A percentile compares a stretch with the other conserved stretches of the same genome.
Evolutionary conservation across 306 rosid species (phyloP).

Genomic region (Herpetospermum pedunculosum): DNA sequence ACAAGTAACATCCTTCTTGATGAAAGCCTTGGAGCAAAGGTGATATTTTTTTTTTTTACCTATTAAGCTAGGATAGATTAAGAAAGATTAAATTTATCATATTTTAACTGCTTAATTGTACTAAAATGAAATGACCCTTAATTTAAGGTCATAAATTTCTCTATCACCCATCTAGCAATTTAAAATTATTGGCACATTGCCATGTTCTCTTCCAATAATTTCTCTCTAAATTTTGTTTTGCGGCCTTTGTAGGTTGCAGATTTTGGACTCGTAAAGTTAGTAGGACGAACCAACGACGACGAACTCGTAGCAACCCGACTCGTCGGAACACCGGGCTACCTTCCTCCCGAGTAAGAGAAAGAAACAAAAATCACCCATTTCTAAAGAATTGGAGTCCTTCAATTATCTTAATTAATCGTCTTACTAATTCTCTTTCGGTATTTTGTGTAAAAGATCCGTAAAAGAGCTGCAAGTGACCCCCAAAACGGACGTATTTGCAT

Average conservation of each 20-base stretch:
- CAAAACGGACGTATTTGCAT: conserved; percentile 80
- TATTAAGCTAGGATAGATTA: no score
- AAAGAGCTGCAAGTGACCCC: conserved; percentile 79
- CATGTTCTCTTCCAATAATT: no score
- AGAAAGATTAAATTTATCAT: no score
- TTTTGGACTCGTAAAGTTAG: conserved; percentile 74
- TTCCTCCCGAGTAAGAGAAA: conserved; percentile 80
- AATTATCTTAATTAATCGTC: background rate
- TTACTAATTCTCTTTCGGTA: conserved; percentile 1
- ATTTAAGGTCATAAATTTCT: no score
- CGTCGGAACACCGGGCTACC: conserved; percentile 94
- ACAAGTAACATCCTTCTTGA: conserved; percentile 77
- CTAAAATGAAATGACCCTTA: no score
- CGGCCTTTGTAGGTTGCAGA: conserved; percentile 81
- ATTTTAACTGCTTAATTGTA: no score
- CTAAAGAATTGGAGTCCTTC: background rate
- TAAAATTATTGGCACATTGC: no score
- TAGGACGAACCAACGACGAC: conserved; percentile 58
- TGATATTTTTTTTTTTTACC: background rate
- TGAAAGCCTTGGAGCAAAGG: conserved; percentile 66
- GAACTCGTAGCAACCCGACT: conserved; percentile 58
- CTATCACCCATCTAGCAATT: no score
- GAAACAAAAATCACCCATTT: background rate
- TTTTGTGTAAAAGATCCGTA: conserved; percentile 38
- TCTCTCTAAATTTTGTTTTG: no score